Evolutionary conservation across 148 eudicot genomes (phyloP).

Genomic region (Salicornia ramosissima): DNA sequence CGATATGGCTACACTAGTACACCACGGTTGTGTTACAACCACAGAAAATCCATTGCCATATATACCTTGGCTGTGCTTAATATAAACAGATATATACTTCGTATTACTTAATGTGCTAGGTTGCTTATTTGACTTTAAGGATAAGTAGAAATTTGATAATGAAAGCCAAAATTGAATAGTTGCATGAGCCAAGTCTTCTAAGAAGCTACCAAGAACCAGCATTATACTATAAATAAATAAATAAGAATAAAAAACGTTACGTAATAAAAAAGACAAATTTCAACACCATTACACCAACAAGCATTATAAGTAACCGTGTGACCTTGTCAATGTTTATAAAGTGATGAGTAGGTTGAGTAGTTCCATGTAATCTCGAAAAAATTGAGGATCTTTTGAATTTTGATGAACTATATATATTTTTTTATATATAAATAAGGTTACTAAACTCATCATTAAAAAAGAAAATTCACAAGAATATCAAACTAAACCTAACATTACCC

Average conservation of each 20-base stretch:
- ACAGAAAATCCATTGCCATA: too few species aligned
- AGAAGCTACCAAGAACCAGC: not conserved
- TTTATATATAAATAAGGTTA: too few species aligned
- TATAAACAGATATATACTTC: too few species aligned
- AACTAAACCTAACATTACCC: too few species aligned
- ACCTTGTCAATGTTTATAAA: not conserved
- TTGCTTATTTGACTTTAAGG: not conserved
- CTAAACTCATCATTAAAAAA: too few species aligned
- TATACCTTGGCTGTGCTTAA: too few species aligned
- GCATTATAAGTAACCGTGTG: constrained; percentile 12
- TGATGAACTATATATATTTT: too few species aligned
- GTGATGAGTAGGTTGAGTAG: not conserved
- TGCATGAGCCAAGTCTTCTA: not conserved
- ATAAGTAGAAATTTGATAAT: not conserved
- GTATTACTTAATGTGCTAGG: too few species aligned
- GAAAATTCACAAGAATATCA: too few species aligned
- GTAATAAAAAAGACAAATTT: not conserved
- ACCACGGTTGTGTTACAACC: too few species aligned
- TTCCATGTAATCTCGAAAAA: constrained; percentile 4
- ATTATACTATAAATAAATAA: not conserved
- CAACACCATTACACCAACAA: constrained; percentile 2
- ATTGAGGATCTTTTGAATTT: too few species aligned
- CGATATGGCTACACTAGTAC: too few species aligned
- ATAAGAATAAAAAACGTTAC: not conserved
- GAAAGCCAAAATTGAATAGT: constrained; percentile 3